phyloP scores from a whole-genome alignment of 1,284 basidiomycete species.

The Neonothopanus nambi region DNA sequence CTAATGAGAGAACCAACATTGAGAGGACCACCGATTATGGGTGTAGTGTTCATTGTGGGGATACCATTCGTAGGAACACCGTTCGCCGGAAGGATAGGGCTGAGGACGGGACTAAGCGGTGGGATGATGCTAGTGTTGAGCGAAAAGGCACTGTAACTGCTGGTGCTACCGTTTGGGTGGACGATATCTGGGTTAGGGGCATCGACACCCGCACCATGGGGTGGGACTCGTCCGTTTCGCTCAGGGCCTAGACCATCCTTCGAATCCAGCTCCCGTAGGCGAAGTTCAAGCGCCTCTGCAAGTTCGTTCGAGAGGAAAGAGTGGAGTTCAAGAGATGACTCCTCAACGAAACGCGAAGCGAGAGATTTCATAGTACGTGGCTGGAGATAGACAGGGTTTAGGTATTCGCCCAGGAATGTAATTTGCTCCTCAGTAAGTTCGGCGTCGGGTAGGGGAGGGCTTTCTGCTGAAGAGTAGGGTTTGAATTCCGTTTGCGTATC shows the following conservation, averaged over 20 bases:
- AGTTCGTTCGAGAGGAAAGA: conserved; percentile 77
- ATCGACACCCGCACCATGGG: conserved; percentile 44
- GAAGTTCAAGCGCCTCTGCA: conserved; percentile 65
- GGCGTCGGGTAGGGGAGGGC: conserved; percentile 49
- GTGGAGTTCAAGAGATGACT: conserved; percentile 90
- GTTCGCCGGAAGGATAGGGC: not conserved
- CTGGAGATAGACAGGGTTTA: conserved; percentile 91
- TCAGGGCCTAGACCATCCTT: conserved; percentile 64
- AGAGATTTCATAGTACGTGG: conserved; percentile 81
- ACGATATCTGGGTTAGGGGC: conserved; percentile 5
- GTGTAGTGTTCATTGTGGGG: not conserved
- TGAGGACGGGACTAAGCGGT: too few relatives aligned
- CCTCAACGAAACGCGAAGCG: conserved; percentile 81
- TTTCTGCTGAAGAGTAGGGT: conserved; percentile 45
- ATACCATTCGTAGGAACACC: not conserved
- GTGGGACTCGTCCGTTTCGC: conserved; percentile 56
- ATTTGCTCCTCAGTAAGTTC: conserved; percentile 62
- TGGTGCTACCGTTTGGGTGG: not conserved
- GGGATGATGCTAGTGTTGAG: not conserved
- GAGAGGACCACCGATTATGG: too few relatives aligned
- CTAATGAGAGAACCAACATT: too few relatives aligned
- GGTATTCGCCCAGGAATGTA: conserved; percentile 76
- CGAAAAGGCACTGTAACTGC: conserved; percentile 9
- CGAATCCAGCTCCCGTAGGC: conserved; percentile 66
- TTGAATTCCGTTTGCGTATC: conserved; percentile 63